Evolutionary conservation across 2,329 filamentous ascomycete genomes (phyloP).

Genomic region (Madurella fahalii): DNA sequence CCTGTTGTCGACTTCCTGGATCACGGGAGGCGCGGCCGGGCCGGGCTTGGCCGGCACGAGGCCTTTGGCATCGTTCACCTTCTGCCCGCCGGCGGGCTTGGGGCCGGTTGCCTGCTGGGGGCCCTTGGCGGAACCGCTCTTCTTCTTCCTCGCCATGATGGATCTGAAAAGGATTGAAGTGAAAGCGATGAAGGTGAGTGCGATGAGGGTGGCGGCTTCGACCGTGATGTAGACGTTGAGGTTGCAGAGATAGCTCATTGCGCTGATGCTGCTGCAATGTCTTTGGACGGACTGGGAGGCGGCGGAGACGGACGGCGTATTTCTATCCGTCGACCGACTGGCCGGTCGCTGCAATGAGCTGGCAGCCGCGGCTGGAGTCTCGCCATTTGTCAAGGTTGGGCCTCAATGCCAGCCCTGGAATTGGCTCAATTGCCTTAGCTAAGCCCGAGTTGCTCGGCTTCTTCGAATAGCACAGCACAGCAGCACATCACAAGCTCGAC

Average conservation of each 20-base stretch:
- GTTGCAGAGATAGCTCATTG: conserved; percentile 17
- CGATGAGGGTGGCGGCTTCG: conserved; percentile 25
- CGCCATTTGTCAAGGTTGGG: conserved; percentile 19
- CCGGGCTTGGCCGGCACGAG: conserved; percentile 5
- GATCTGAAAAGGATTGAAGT: conserved; percentile 18
- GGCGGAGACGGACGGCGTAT: conserved; percentile 8
- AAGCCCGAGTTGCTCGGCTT: conserved; percentile 3
- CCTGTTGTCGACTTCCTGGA: conserved; percentile 19
- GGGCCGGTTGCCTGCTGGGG: conserved; percentile 6
- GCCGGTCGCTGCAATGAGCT: conserved; percentile 5
- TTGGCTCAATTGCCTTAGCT: conserved; percentile 2
- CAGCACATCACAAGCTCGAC: background rate
- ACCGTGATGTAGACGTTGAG: conserved; percentile 22
- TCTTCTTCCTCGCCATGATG: conserved; percentile 24
- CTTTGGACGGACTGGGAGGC: conserved; percentile 1
- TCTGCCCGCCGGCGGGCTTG: background rate
- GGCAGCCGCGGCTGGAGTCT: conserved; percentile 7
- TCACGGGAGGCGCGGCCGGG: conserved; percentile 8
- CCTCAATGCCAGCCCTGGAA: conserved; percentile 16
- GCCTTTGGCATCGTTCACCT: conserved; percentile 12
- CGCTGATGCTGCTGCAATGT: conserved; percentile 11
- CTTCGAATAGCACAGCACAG: too few species aligned
- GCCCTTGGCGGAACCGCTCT: conserved; percentile 21
- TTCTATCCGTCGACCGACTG: conserved; percentile 9
- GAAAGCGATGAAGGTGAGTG: conserved; percentile 19